Conservation (phyloP, 495 filamentous ascomycete genomes). For the Xylaria sp. region DNA sequence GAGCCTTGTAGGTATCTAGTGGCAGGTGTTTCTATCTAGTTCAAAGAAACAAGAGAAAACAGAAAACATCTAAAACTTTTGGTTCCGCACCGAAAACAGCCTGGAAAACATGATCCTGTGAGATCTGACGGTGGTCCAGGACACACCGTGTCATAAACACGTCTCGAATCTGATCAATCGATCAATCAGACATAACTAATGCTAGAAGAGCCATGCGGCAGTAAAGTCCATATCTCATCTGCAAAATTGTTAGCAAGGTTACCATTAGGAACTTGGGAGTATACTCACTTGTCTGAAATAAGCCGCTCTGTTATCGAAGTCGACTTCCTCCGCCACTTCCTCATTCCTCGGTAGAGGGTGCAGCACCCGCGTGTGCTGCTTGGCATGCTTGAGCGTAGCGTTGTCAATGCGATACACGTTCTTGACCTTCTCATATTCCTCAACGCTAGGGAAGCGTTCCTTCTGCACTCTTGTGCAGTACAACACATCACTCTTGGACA, state of each 20-base stretch:
- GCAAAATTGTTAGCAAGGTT: conserved; percentile 48
- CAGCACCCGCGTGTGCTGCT: conserved; percentile 89
- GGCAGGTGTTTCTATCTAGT: conserved; percentile 40
- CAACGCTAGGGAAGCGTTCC: conserved; percentile 83
- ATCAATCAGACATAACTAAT: conserved; percentile 74
- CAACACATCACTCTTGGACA: conserved; percentile 83
- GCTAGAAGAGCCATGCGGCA: conserved; percentile 97
- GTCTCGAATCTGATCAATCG: conserved; percentile 21
- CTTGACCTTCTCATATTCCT: conserved; percentile 85
- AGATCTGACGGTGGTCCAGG: background rate
- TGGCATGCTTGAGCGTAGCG: conserved; percentile 86
- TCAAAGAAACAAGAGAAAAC: background rate
- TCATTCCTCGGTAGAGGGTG: conserved; percentile 93
- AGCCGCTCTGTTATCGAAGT: conserved; percentile 94
- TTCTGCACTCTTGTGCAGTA: conserved; percentile 98
- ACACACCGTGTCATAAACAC: background rate
- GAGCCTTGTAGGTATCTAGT: conserved; percentile 41
- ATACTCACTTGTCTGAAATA: conserved; percentile 96
- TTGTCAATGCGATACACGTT: conserved; percentile 88
- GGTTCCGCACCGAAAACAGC: background rate
- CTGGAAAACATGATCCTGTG: conserved; percentile 2
- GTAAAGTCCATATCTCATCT: conserved; percentile 99
- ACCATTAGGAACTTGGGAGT: conserved; percentile 5
- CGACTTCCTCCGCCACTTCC: conserved; percentile 93
- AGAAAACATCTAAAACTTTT: conserved; percentile 17